Evolutionary conservation across 2,329 filamentous ascomycete genomes (phyloP), one percentile per base, ranked within the genome.

Genomic region (Zasmidium angulare): DNA sequence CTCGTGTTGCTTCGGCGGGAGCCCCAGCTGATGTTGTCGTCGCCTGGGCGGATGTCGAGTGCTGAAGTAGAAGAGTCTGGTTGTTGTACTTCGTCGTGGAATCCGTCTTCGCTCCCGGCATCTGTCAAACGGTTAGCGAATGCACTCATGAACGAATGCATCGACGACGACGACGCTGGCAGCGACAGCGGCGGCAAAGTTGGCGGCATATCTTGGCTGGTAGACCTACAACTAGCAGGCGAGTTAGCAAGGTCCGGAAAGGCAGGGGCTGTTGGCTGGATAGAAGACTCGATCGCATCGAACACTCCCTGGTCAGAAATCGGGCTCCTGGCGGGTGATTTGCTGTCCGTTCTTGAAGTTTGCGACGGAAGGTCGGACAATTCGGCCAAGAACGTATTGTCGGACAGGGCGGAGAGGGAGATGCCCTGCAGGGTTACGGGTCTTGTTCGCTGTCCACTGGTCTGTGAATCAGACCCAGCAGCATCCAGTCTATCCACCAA

Each of bases 401-500:
- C 62, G 6, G 70, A 67, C 19, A 72, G 58, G 17, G 73, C 48
- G 26, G 71, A 65, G 14, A 72, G 20, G 2, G 66, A 64, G 22
- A 73, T 65, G 47, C 67, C 65, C 3, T 60, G 50, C 9, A 73
- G 26, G 11, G 59, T 58, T 19, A 73, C 50, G 6, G 29, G 47
- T 50, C 50, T 47, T 56, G 20, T 11, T 9, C 21, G 11, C 17
- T 49, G 2, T 29, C 14, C 21, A 14, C 11, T 29, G 3, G 14
- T 22, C 54, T n/a, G n/a, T n/a, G n/a, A n/a, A n/a, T n/a, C 20
- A 51, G 29, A n/a, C 11, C 31, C 3, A 11, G 48, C 7, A 49
- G 9, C 26, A 3, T 56, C 48, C 50, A 90, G 81, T 2, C 87
- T 88, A 64, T 91, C 87, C 3, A 91, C 82, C 56, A 86, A 82